Evolutionary conservation across 1,284 basidiomycete species (phyloP).

Genomic region (Inonotus hispidus): DNA sequence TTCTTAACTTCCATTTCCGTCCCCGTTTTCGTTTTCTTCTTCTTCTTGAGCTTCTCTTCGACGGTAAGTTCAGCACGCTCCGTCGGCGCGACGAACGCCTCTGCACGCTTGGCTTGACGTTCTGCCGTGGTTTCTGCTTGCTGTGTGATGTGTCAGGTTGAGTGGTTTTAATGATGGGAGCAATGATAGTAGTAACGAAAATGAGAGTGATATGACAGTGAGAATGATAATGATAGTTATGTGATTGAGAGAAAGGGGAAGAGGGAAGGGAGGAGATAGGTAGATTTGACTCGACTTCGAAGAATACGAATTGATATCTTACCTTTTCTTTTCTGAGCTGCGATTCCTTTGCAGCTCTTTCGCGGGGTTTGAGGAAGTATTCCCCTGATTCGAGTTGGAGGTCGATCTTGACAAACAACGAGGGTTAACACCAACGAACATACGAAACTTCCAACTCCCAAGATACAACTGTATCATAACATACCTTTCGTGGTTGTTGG

Average conservation of each 20-base stretch:
- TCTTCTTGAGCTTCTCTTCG: conserved; percentile 67
- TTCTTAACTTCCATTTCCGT: conserved; percentile 34
- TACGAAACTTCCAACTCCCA: too few species aligned
- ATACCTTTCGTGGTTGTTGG: conserved; percentile 86
- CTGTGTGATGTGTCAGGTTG: conserved; percentile 34
- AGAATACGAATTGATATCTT: conserved; percentile 12
- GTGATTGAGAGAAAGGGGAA: neutral
- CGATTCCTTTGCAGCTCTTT: conserved; percentile 67
- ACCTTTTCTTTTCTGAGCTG: conserved; percentile 69
- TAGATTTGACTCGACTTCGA: too few species aligned
- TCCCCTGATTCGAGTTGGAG: conserved; percentile 94
- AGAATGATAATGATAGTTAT: neutral
- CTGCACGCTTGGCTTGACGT: conserved; percentile 71
- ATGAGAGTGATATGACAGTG: conserved; percentile 15
- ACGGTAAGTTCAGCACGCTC: conserved; percentile 69
- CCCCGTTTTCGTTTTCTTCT: conserved; percentile 32
- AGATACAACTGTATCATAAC: conserved; percentile 12
- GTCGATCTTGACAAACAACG: conserved; percentile 61
- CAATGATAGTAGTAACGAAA: too few species aligned
- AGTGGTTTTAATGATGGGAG: too few species aligned
- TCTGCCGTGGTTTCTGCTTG: conserved; percentile 71
- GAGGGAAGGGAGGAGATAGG: neutral
- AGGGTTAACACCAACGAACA: too few species aligned
- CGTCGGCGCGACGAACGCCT: conserved; percentile 77
- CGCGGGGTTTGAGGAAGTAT: conserved; percentile 90